A percentile compares a stretch with the other conserved stretches of the same genome.
phyloP scores from a whole-genome alignment of 2,329 filamentous ascomycete species.

The Leptographium procerum region DNA sequence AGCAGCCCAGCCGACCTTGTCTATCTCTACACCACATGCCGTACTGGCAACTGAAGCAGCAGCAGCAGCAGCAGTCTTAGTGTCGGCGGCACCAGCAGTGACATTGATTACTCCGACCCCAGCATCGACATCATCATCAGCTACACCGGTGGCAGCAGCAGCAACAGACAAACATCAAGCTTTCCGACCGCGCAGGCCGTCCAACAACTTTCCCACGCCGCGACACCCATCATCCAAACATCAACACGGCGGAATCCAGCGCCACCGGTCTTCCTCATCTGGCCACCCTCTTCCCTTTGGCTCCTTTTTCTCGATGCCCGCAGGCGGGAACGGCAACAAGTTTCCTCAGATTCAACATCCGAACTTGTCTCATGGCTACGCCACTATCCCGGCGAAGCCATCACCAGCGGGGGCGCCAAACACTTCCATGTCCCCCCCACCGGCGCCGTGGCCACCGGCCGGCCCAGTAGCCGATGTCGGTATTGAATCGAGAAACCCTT shows the following conservation, averaged over 20 bases:
- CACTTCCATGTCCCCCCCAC: neutral
- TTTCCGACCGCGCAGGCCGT: slow-evolving; percentile 37
- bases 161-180: slow-evolving; percentile 37
- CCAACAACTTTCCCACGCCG: slow-evolving; percentile 14
- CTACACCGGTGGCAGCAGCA: slow-evolving; percentile 14
- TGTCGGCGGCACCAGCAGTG: slow-evolving; percentile 17
- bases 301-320: slow-evolving; percentile 11
- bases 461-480: neutral
- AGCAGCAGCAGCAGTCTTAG: neutral
- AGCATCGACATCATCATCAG: slow-evolving; percentile 11
- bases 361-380: slow-evolving; percentile 12
- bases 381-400: slow-evolving; percentile 7
- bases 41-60: neutral
- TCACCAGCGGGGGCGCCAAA: neutral
- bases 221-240: slow-evolving; percentile 6
- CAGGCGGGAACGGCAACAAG: slow-evolving; percentile 4
- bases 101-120: slow-evolving; percentile 7
- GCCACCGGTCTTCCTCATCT: slow-evolving; percentile 13
- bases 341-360: slow-evolving; percentile 15
- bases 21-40: neutral
- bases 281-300: slow-evolving; percentile 17
- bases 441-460: neutral
- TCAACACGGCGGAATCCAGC: slow-evolving; percentile 3
- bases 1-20: neutral
- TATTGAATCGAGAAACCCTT: neutral